Base-by-base conservation (phyloP, 148 eudicot species). In the Chenopodium berlandieri region DNA sequence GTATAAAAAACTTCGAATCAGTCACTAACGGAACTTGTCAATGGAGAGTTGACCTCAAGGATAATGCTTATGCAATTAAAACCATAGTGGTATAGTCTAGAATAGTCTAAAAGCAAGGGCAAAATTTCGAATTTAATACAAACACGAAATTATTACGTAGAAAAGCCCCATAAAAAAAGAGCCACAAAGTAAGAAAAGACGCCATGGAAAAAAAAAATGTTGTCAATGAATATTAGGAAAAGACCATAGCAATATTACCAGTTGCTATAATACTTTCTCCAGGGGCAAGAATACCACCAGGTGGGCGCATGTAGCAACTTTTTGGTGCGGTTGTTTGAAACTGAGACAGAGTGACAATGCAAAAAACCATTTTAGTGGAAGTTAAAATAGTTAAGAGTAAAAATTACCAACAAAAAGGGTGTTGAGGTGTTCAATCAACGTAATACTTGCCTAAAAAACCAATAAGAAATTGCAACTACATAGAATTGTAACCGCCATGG, bases 241-340 rank as follows among this genome's bases (percentile, higher is more conserved):
- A 34, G 74, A 54, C 56, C 73, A 67, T 23, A 70, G 11, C 40
- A 70, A 76, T 30, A 25, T 74, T 88, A 94, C 94, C 92, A 3
- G 91, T 88, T 20, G 93, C 93, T 82, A 90, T 85, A 81, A 93
- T 75, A 86, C 88, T 88, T 84, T 90, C 92, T 75, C 94, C 92
- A 58, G 97, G 95, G 83, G 92, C 92, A 75, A 93, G 92, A 72
- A 91, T 89, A 73, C 91, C 97, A 56, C 95, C 97, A 83, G 97
- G 97, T 30, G 97, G 95, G 37, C 94, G 90, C 97, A 92, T 93
- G 82, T 83, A 93, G 84, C 97, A 93, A 76, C 97, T 93, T 86
- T 93, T 93, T 50, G 97, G 97, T 12, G 97, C 95, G 65, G 95
- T 91, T 40, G 96, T 92, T 89, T 92, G 96, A 88, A 92, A 92